Base-by-base conservation (phyloP, 2,329 filamentous ascomycete genomes). In the Fusarium robinianum region DNA sequence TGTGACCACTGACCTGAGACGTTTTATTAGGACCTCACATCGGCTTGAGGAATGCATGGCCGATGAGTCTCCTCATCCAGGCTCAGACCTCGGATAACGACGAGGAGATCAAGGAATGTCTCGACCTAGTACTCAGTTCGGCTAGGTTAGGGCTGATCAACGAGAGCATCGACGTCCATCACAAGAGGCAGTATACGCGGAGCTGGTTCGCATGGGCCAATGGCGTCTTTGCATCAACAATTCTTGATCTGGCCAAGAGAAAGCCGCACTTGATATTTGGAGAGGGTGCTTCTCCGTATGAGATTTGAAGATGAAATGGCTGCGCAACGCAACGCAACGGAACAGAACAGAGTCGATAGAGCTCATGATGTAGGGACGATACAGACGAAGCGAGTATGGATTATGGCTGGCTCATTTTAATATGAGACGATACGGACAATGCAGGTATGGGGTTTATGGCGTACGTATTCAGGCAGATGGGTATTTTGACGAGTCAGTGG, bases 141-240 rank as follows among this genome's bases (percentile, higher is more conserved):
- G 87, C 87, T 49, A 78, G 76, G 38, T 75, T 95, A 8, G 94
- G 94, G 0, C 71, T 99, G 34, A 78, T 99, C 2, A 92, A 99
- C 62, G 94, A 99, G 72, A 95, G 88, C 60, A 83, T 99, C 26
- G 83, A 96, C 61, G 92, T 97, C 5, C 84, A 92, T 49, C 63
- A 69, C 26, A 58, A 72, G 3, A 49, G 54, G n/a, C 71, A 74
- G 15, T 97, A 94, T 67, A 96, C 92, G 2, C 77, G 90, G 53
- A 90, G 87, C 63, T 97, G 92, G 92, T 97, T 97, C 67, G 90
- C 92, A 3, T 97, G 91, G 94, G 94, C 94, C 8, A 99, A 99
- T 59, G 94, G 90, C 1, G 90, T 99, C 8, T 97, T 96, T 70
- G 90, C 92, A 10, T 85, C 90, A 67, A 95, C 91, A 0, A 89